Evolutionary conservation across 495 filamentous ascomycete genomes (phyloP).

Genomic region (Hypoxylon cercidicola): DNA sequence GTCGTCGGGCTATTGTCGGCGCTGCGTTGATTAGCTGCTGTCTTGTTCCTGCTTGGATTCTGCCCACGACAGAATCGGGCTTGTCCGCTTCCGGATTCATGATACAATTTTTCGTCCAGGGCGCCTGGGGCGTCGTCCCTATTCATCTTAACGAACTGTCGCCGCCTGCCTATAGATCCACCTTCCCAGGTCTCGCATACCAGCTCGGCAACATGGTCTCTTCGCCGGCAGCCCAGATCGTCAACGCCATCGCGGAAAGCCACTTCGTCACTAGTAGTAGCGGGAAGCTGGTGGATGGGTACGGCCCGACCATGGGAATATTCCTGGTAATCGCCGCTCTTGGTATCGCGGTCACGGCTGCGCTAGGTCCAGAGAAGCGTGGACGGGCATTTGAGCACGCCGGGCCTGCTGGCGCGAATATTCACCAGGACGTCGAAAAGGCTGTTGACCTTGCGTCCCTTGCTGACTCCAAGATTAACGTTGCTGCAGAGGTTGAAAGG

Average conservation of each 20-base stretch:
- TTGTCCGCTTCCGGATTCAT: conserved; percentile 77
- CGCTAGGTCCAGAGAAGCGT: conserved; percentile 71
- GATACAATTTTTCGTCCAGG: conserved; percentile 82
- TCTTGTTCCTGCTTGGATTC: conserved; percentile 78
- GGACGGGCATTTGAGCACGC: conserved; percentile 73
- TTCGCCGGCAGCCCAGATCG: conserved; percentile 75
- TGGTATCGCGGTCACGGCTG: conserved; percentile 70
- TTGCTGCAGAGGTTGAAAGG: conserved; percentile 7
- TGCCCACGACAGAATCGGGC: conserved; percentile 64
- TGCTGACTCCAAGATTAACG: conserved; percentile 26
- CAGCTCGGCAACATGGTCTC: conserved; percentile 83
- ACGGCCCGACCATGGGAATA: conserved; percentile 75
- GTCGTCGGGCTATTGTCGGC: conserved; percentile 71
- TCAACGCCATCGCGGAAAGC: conserved; percentile 72
- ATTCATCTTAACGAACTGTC: conserved; percentile 82
- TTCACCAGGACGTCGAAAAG: conserved; percentile 38
- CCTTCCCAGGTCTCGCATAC: conserved; percentile 73
- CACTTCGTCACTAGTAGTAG: conserved; percentile 56
- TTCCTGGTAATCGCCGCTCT: conserved; percentile 74
- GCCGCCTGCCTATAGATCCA: conserved; percentile 77
- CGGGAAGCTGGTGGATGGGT: conserved; percentile 68
- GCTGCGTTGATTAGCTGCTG: conserved; percentile 65
- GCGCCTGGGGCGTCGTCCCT: conserved; percentile 81
- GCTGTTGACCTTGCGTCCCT: conserved; percentile 28
- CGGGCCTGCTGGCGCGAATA: conserved; percentile 64